phyloP scores from a whole-genome alignment of 2,329 filamentous ascomycete species.

The Parastagonospora avenae region DNA sequence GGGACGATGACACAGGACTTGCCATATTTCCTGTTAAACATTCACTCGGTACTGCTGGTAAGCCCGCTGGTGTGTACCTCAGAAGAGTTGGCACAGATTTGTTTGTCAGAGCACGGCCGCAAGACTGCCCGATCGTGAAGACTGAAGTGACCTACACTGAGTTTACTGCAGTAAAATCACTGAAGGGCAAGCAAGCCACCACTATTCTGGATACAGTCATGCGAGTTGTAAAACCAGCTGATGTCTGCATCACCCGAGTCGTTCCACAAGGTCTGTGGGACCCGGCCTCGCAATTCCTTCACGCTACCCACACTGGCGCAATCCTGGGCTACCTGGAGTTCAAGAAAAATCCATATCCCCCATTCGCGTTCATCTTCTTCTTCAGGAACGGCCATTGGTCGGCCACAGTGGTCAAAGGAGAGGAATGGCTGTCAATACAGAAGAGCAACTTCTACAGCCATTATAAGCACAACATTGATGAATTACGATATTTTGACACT shows the following conservation, averaged over 20 bases:
- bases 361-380: constrained; percentile 5
- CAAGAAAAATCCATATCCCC: not conserved
- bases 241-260: not conserved
- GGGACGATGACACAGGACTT: constrained; percentile 7
- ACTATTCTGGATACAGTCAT: constrained; percentile 1
- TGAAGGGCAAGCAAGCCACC: not conserved
- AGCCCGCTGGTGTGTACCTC: constrained; percentile 6
- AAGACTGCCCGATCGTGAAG: not conserved
- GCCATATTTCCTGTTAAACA: constrained; percentile 11
- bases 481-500: constrained; percentile 1
- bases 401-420: not conserved
- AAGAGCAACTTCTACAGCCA: constrained; percentile 4
- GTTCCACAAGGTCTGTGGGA: constrained; percentile 7
- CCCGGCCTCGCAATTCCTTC: not conserved
- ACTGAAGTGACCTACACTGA: constrained; percentile 2
- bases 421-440: constrained; percentile 1
- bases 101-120: constrained; percentile 6
- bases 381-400: constrained; percentile 8
- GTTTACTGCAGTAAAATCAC: constrained; percentile 4
- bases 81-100: constrained; percentile 3
- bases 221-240: not conserved
- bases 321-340: constrained; percentile 6
- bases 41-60: not conserved
- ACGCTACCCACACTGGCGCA: constrained; percentile 5
- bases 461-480: constrained; percentile 2